Base-by-base conservation (phyloP, 1,284 basidiomycete species). In the Malassezia pachydermatis region DNA sequence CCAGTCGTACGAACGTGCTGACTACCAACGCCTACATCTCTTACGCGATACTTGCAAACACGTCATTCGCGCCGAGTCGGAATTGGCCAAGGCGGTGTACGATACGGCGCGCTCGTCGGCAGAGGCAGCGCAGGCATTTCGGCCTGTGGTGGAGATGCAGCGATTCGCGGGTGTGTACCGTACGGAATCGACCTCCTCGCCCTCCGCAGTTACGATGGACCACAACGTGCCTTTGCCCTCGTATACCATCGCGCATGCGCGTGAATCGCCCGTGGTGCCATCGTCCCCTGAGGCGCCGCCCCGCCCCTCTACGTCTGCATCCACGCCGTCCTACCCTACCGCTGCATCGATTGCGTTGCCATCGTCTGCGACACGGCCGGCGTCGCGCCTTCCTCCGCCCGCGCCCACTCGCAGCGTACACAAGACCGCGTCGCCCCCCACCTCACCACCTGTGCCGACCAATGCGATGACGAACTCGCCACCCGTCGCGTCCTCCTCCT, bases 41-140 rank as follows among this genome's bases (percentile, higher is more conserved):
- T 52, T 71, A 47, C 62, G 63, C 29, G 65, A 68, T 55, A 45
- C 57, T 11, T 60, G 66, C 11, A 54, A 58, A 48, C 59, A 62
- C 33, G 62, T 66, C 42, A 59, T 65, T 35, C 63, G 60, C 16
- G 67, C 59, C 2, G 56, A 64, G 41, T 55, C 57, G 39, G 67
- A 70, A 23, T 51, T 62, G 20, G 65, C 65, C 9, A 60, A 59
- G 45, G 45, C 55, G 14, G 42, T 59, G 41, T 63, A 65, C 59
- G 48, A 51, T 30, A 51, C 54, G 36, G 59, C 65, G n/a, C 60
- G 66, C 42, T 54, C 61, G 48, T 62, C 68, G 30, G 58, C 62
- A 45, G 60, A 65, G 39, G 56, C 59, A 13, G 59, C 55, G 17
- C 56, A 66, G 28, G 45, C 45, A 19, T 66, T 67, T 41, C 59